A percentile compares a stretch with the other conserved stretches of the same genome.
Conservation (phyloP, 495 filamentous ascomycete species). For the Oidiodendron maius region DNA sequence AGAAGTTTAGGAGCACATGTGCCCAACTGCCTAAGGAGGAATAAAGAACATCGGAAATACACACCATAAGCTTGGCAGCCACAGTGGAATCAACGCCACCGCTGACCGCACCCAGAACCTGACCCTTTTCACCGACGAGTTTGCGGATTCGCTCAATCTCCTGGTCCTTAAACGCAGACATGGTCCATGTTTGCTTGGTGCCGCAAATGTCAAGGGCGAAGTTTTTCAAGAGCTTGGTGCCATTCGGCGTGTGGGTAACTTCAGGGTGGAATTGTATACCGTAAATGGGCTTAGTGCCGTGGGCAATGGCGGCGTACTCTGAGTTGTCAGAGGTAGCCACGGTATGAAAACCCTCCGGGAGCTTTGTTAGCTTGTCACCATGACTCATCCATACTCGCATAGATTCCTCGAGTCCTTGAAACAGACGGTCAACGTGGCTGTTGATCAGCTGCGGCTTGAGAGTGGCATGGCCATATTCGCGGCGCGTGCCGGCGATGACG, state of each 20-base stretch:
- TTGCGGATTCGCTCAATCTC: constrained; percentile 71
- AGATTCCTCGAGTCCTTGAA: constrained; percentile 58
- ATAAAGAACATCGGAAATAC: constrained; percentile 7
- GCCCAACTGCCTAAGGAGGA: constrained; percentile 7
- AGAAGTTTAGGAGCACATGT: constrained; percentile 7
- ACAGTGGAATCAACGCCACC: constrained; percentile 92
- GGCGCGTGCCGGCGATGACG: constrained; percentile 62
- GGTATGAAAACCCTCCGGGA: constrained; percentile 65
- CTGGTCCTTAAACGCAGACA: constrained; percentile 71
- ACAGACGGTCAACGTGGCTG: constrained; percentile 64
- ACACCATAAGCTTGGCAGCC: constrained; percentile 74
- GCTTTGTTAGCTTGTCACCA: constrained; percentile 68
- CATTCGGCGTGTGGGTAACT: constrained; percentile 63
- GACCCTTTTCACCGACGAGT: constrained; percentile 70
- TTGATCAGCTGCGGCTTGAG: constrained; percentile 25
- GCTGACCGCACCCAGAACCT: constrained; percentile 79
- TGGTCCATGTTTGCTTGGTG: constrained; percentile 69
- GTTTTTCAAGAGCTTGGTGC: constrained; percentile 65
- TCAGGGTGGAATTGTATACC: constrained; percentile 88
- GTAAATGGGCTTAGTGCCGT: constrained; percentile 58
- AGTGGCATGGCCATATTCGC: constrained; percentile 66
- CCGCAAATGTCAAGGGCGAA: constrained; percentile 79
- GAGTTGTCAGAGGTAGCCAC: constrained; percentile 72
- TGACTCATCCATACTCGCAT: constrained; percentile 82
- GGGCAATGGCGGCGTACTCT: constrained; percentile 74